Base-by-base conservation (phyloP, 108 stramenopile species). In the Cyclotella atomus region DNA sequence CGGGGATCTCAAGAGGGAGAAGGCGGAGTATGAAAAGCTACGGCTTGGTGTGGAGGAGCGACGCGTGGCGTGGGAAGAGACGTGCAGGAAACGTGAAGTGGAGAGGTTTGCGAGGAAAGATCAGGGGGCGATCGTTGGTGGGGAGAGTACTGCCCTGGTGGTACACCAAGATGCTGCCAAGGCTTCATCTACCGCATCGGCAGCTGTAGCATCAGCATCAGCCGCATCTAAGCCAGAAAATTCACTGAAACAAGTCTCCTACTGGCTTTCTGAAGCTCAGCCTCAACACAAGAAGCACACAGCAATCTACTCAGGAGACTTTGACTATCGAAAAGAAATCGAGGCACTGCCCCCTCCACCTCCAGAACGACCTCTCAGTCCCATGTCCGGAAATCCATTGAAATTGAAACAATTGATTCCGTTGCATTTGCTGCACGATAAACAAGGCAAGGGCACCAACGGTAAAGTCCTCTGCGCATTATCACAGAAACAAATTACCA, bases 181-280 rank as follows among this genome's bases (percentile, higher is more conserved):
- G 27, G 32, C n/a, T 47, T 21, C 44, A 2, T 47, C 10, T 12
- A 57, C 57, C 12, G 84, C 81, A 67, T 77, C 82, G 32, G 57
- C 66, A 15, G 60, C 73, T 24, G 3, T 29, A 28, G 16, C 44
- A 3, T 38, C 59, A 3, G n/a, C n/a, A n/a, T n/a, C n/a, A n/a
- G n/a, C n/a, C n/a, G 33, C 24, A 3, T 46, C 21, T 25, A 10
- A 41, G 36, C 52, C 83, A 72, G 74, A 78, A 69, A 82, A 84
- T 66, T 65, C 65, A 27, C 63, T 96, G 36, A 72, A 77, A 61
- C 59, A 77, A 47, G 80, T 89, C 19, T 85, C 84, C 44, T 96
- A 88, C 55, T 97, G 97, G 97, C 73, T 97, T 25, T 65, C 93
- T 24, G 82, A 92, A 25, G 86, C 84, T 28, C 89, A 89, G 47